Evolutionary conservation across 495 filamentous ascomycete species (phyloP).

Genomic region (Aspergillus carlsbadensis): DNA sequence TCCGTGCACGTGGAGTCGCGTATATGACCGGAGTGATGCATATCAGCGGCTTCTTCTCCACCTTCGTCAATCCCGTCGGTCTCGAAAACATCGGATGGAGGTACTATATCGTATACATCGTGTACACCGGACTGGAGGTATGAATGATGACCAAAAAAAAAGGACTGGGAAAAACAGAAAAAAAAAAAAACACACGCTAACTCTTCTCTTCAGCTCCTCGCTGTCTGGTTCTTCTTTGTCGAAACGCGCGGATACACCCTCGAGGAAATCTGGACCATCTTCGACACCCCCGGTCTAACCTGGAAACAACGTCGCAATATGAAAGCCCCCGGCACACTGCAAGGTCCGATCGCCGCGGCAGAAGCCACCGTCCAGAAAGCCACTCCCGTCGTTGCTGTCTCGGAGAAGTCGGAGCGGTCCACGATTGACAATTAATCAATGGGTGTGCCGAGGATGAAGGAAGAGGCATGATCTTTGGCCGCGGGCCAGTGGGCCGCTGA

Average conservation of each 20-base stretch:
- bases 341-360: background rate
- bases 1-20: background rate
- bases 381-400: background rate
- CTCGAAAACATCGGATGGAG: background rate
- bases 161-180: too few relatives aligned
- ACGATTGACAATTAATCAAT: background rate
- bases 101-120: slow-evolving; percentile 4
- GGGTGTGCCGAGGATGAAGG: too few relatives aligned
- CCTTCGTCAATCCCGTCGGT: slow-evolving; percentile 3
- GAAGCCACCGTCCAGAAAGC: background rate
- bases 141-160: too few relatives aligned
- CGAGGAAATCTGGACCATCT: slow-evolving; percentile 2
- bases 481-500: too few relatives aligned
- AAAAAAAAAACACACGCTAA: too few relatives aligned
- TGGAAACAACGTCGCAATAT: slow-evolving; percentile 4
- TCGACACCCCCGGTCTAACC: background rate
- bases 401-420: background rate
- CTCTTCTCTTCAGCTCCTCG: background rate
- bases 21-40: slow-evolving; percentile 9
- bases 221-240: slow-evolving; percentile 3
- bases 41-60: slow-evolving; percentile 6
- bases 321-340: background rate
- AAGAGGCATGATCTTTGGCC: background rate
- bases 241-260: background rate
- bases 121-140: background rate